These are phyloP conservation scores for Leccinellum rugosiceps DNA, from an alignment of 768 basidiomycete genomes.

Conservation along the genomic window DNA sequence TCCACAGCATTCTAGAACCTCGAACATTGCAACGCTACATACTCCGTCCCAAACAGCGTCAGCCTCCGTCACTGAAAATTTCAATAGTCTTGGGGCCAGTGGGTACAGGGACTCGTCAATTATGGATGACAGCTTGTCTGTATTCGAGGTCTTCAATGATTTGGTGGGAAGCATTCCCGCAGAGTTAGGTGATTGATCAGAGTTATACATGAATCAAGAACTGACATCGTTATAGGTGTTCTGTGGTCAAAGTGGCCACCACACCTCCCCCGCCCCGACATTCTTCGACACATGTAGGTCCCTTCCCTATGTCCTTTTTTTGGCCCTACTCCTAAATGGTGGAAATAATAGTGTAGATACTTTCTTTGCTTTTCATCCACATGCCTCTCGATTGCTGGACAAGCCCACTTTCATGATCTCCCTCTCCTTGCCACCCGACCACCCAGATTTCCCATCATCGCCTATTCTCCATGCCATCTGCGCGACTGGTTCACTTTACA, in stretches of 20 bases:
- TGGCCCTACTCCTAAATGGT: neutral
- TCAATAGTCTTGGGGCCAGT: neutral
- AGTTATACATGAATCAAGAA: neutral
- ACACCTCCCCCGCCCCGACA: constrained; percentile 56
- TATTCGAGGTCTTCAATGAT: neutral
- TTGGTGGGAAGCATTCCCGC: neutral
- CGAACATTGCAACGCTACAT: neutral
- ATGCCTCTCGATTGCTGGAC: constrained; percentile 70
- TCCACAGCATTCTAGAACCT: neutral
- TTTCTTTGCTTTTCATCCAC: constrained; percentile 78
- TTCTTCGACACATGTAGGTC: constrained; percentile 66
- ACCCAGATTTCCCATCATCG: constrained; percentile 69
- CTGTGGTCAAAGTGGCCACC: constrained; percentile 49
- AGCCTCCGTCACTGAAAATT: neutral
- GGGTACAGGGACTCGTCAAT: neutral
- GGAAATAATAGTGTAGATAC: constrained; percentile 54
- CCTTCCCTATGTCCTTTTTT: neutral
- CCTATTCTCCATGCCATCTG: constrained; percentile 85
- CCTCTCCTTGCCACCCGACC: constrained; percentile 60
- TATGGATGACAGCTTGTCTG: neutral
- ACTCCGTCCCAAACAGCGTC: neutral
- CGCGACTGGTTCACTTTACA: constrained; percentile 74
- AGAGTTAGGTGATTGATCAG: constrained; percentile 5
- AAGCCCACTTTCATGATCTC: constrained; percentile 59
- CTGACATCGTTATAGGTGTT: constrained; percentile 15